Percentiles rank a stretch among this genome's conserved stretches.
Evolutionary conservation across 164 flowering plant genomes (phyloP).

Genomic region (Vitis vinifera): ASM3070453v1 NC_081814.1:8145501-8146000

Average conservation of each 20-base stretch:
- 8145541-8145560: constrained; percentile 9
- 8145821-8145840: not conserved
- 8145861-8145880: not conserved
- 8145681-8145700: not conserved
- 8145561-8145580: constrained; percentile 6
- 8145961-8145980: not conserved
- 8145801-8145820: not conserved
- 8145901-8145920: not conserved
- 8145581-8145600: constrained; percentile 8
- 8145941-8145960: not conserved
- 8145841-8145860: not conserved
- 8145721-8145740: constrained; percentile 10
- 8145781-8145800: not conserved
- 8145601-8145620: not conserved
- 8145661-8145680: not conserved
- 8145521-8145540: constrained; percentile 9
- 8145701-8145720: constrained; percentile 3
- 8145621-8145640: not conserved
- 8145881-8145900: not conserved
- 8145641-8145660: not conserved
- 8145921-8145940: not conserved
- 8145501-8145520: constrained; percentile 44
- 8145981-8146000: too few species aligned
- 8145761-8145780: too few species aligned
- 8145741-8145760: too few species aligned